Conservation (phyloP, 2,329 filamentous ascomycete species). For the Bipolaris gigantea region DNA sequence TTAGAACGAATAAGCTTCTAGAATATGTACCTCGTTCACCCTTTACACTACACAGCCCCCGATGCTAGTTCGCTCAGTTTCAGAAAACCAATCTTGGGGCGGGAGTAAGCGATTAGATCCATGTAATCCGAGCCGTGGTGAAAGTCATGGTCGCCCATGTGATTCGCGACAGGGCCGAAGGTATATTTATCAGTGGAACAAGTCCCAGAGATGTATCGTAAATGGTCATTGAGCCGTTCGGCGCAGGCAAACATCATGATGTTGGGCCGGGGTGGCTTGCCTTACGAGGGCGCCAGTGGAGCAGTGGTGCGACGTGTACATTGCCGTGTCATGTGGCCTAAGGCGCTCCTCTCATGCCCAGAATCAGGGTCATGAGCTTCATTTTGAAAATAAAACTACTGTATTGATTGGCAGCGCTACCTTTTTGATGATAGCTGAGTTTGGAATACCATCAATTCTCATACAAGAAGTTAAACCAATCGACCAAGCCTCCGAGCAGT, state of each 20-base stretch:
- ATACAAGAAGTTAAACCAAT: background rate
- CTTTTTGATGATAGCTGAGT: no score
- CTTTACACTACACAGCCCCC: background rate
- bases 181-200: background rate
- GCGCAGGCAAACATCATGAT: background rate
- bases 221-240: conserved; percentile 1
- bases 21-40: background rate
- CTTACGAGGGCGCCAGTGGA: background rate
- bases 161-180: background rate
- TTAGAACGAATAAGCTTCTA: no score
- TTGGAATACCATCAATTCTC: background rate
- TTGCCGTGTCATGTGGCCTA: background rate
- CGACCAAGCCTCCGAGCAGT: background rate
- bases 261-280: conserved; percentile 3
- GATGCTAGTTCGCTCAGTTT: background rate
- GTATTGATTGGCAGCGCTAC: no score
- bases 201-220: background rate
- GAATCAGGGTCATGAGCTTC: background rate
- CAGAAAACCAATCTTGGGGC: background rate
- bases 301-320: conserved; percentile 10
- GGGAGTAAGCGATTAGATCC: background rate
- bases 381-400: no score
- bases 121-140: background rate
- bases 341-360: background rate
- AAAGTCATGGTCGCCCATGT: no score